phyloP scores from a whole-genome alignment of 2,329 filamentous ascomycete species.

The Dactylellina leptospora region DNA sequence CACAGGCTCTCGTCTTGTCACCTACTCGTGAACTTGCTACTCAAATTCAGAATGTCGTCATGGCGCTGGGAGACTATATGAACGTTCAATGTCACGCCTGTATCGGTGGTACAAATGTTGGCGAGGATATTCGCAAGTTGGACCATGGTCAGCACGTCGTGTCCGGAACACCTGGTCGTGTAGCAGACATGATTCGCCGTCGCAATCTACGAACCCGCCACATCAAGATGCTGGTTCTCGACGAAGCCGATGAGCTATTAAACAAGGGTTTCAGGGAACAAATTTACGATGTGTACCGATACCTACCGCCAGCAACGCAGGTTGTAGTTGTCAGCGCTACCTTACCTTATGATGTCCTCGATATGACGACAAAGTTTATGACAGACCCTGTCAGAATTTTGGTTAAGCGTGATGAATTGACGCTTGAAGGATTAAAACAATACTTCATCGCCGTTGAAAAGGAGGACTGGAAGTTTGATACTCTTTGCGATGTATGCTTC shows the following conservation, averaged over 20 bases:
- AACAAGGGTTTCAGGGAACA: conserved; percentile 97
- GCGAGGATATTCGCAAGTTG: conserved; percentile 96
- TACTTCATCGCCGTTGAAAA: conserved; percentile 99
- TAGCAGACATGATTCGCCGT: conserved; percentile 83
- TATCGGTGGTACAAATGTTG: conserved; percentile 96
- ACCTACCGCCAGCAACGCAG: conserved; percentile 93
- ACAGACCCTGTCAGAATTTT: conserved; percentile 95
- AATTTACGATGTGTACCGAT: conserved; percentile 98
- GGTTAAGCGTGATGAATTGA: conserved; percentile 98
- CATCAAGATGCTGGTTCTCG: conserved; percentile 81
- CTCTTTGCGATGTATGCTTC: conserved; percentile 75
- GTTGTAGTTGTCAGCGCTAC: conserved; percentile 98
- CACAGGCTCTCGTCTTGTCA: conserved; percentile 92
- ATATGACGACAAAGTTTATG: conserved; percentile 99
- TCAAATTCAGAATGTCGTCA: conserved; percentile 97
- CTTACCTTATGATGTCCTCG: conserved; percentile 94
- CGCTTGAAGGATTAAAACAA: conserved; percentile 95
- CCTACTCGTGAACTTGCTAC: conserved; percentile 96
- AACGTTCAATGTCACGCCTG: conserved; percentile 99
- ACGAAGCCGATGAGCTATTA: conserved; percentile 80
- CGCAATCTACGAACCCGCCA: conserved; percentile 76
- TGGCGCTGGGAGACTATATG: conserved; percentile 99
- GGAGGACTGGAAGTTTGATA: conserved; percentile 99
- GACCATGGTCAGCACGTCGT: conserved; percentile 98
- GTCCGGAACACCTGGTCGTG: conserved; percentile 94